These are phyloP conservation scores for Platanthera guangdongensis DNA, from an alignment of 106 monocot species.

Conservation along the genomic window DNA sequence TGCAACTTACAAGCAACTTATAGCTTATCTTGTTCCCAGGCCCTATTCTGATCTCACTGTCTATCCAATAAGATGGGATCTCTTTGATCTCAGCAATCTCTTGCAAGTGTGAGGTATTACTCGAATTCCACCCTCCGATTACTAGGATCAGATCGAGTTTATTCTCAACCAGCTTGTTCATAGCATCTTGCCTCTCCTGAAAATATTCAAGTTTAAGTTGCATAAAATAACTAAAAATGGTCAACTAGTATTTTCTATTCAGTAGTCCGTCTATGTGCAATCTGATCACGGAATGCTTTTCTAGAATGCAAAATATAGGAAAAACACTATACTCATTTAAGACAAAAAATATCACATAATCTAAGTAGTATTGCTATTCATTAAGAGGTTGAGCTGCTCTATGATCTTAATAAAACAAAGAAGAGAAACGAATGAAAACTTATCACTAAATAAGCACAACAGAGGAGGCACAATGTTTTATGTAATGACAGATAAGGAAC, in stretches of 20 bases:
- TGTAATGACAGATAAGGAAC: too few relatives aligned
- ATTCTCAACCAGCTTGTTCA: conserved; percentile 91
- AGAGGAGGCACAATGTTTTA: too few relatives aligned
- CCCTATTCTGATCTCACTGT: conserved; percentile 87
- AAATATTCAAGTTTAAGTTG: background rate
- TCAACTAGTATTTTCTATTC: background rate
- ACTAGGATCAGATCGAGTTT: conserved; percentile 91
- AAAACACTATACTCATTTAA: too few relatives aligned
- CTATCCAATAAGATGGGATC: conserved; percentile 96
- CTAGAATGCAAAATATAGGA: too few relatives aligned
- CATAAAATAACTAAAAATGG: background rate
- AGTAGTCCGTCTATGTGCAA: too few relatives aligned
- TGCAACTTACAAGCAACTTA: conserved; percentile 44
- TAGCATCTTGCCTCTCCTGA: conserved; percentile 99
- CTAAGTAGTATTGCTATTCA: too few relatives aligned
- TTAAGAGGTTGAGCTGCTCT: too few relatives aligned
- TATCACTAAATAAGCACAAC: too few relatives aligned
- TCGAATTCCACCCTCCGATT: conserved; percentile 98
- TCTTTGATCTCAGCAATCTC: conserved; percentile 85
- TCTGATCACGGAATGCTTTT: too few relatives aligned
- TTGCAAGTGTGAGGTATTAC: conserved; percentile 96
- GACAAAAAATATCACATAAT: too few relatives aligned
- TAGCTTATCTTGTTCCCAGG: conserved; percentile 81
- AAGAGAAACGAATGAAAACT: too few relatives aligned
- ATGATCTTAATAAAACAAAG: too few relatives aligned